Evolutionary conservation across 1,139 yeast genomes (phyloP).

Genomic region (Tardiomyces blankii): DNA sequence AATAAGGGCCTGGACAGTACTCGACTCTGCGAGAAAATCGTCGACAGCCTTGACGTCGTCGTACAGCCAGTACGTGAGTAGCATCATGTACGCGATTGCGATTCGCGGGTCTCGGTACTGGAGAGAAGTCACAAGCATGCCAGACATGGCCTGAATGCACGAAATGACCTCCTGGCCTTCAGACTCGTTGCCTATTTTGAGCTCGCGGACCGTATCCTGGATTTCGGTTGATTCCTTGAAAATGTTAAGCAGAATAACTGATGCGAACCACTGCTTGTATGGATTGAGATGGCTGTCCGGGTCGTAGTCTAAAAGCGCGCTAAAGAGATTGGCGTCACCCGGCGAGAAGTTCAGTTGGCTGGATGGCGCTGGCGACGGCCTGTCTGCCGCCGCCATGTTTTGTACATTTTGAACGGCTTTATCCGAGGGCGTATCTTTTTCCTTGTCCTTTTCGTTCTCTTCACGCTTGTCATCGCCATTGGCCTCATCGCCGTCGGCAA

Average conservation of each 20-base stretch:
- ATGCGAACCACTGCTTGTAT: slow-evolving; percentile 78
- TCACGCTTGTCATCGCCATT: slow-evolving; percentile 3
- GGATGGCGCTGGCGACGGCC: no score
- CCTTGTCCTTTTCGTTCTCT: slow-evolving; percentile 5
- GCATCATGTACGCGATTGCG: slow-evolving; percentile 67
- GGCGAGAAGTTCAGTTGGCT: slow-evolving; percentile 5
- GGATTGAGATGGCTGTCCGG: slow-evolving; percentile 72
- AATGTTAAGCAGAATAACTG: slow-evolving; percentile 51
- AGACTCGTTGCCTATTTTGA: slow-evolving; percentile 55
- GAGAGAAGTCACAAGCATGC: slow-evolving; percentile 57
- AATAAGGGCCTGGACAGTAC: slow-evolving; percentile 55
- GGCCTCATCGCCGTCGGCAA: slow-evolving; percentile 1
- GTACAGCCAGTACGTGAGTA: slow-evolving; percentile 65
- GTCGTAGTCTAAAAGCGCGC: slow-evolving; percentile 67
- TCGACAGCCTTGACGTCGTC: slow-evolving; percentile 69
- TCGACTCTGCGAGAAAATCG: slow-evolving; percentile 60
- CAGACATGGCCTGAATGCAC: slow-evolving; percentile 72
- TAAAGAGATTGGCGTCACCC: slow-evolving; percentile 42
- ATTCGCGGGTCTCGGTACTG: slow-evolving; percentile 62
- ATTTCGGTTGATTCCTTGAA: slow-evolving; percentile 45
- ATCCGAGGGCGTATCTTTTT: slow-evolving; percentile 2
- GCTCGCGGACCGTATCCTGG: slow-evolving; percentile 36
- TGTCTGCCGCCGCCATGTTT: background rate
- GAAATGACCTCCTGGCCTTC: slow-evolving; percentile 64
- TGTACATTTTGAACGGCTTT: background rate